phyloP scores from a whole-genome alignment of 306 rosid genomes.

The Begonia peltatifolia region DNA sequence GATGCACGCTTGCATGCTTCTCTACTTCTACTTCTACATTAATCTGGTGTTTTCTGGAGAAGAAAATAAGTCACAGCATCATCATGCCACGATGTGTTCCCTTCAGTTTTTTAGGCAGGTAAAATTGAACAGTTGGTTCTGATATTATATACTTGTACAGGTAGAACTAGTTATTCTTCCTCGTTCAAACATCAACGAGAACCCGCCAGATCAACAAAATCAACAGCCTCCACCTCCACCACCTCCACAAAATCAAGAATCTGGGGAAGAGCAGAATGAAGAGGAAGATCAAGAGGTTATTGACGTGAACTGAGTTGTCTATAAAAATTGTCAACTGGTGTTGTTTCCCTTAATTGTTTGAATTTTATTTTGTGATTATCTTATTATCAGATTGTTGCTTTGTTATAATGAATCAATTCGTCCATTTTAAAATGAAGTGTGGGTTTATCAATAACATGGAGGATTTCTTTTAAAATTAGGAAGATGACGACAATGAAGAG shows the following conservation, averaged over 20 bases:
- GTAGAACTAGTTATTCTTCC: slow-evolving; percentile 94
- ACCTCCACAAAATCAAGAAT: slow-evolving; percentile 90
- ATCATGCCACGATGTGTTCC: no score
- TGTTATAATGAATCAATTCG: neutral
- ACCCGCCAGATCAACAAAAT: slow-evolving; percentile 86
- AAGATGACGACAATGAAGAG: slow-evolving; percentile 66
- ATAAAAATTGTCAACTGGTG: slow-evolving; percentile 1
- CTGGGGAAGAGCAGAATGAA: slow-evolving; percentile 71
- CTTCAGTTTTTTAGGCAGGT: neutral
- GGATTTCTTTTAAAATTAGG: slow-evolving; percentile 32
- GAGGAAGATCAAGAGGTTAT: slow-evolving; percentile 76
- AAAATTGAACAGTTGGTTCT: slow-evolving; percentile 8
- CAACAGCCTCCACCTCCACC: slow-evolving; percentile 97
- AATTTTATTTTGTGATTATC: neutral
- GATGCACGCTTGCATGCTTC: no score
- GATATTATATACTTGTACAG: slow-evolving; percentile 30
- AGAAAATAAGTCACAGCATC: no score
- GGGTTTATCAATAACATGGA: slow-evolving; percentile 14
- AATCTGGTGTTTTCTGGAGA: no score
- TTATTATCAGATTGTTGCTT: neutral
- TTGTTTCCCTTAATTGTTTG: neutral
- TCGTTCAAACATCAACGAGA: slow-evolving; percentile 59
- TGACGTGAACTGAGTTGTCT: neutral
- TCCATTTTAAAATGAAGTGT: neutral
- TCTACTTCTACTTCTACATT: no score